These are phyloP conservation scores for Cercospora sesami DNA, from an alignment of 2,329 filamentous ascomycete species.

Conservation along the genomic window DNA sequence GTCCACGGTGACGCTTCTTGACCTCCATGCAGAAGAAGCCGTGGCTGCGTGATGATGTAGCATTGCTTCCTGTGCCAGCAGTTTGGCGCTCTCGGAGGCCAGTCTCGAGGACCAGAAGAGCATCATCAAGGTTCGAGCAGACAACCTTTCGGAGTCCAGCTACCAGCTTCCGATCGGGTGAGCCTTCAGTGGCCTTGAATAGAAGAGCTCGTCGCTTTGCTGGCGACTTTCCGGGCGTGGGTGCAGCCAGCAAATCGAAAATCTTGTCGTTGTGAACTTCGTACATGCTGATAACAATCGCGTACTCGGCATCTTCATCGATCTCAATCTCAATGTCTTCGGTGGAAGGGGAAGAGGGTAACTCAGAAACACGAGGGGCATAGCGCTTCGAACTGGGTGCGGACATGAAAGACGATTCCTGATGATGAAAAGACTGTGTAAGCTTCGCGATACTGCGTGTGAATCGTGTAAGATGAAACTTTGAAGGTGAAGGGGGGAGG, in stretches of 20 bases:
- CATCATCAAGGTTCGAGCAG: slow-evolving; percentile 78
- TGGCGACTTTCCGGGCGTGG: slow-evolving; percentile 54
- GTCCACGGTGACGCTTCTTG: slow-evolving; percentile 67
- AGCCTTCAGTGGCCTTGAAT: slow-evolving; percentile 88
- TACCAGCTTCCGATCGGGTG: slow-evolving; percentile 89
- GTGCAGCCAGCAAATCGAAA: slow-evolving; percentile 79
- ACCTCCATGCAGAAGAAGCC: slow-evolving; percentile 96
- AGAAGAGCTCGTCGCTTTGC: slow-evolving; percentile 73
- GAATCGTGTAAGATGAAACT: slow-evolving; percentile 24
- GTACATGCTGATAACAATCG: slow-evolving; percentile 93
- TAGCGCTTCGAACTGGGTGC: slow-evolving; percentile 52
- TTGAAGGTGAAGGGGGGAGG: slow-evolving; percentile 23
- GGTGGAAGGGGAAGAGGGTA: slow-evolving; percentile 75
- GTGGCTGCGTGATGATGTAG: slow-evolving; percentile 86
- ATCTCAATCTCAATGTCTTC: slow-evolving; percentile 66
- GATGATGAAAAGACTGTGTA: slow-evolving; percentile 32
- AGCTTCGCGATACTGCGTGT: slow-evolving; percentile 35
- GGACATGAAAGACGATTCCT: slow-evolving; percentile 44
- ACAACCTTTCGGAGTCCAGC: slow-evolving; percentile 88
- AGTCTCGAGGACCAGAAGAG: slow-evolving; percentile 84
- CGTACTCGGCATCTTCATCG: slow-evolving; percentile 74
- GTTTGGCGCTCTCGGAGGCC: slow-evolving; percentile 84
- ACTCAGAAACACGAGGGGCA: slow-evolving; percentile 66
- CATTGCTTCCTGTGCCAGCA: slow-evolving; percentile 89
- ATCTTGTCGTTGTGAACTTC: slow-evolving; percentile 99